Base-by-base conservation (phyloP, 192 early-diverging fungal genomes). In the Allomyces macrogynus region DNA sequence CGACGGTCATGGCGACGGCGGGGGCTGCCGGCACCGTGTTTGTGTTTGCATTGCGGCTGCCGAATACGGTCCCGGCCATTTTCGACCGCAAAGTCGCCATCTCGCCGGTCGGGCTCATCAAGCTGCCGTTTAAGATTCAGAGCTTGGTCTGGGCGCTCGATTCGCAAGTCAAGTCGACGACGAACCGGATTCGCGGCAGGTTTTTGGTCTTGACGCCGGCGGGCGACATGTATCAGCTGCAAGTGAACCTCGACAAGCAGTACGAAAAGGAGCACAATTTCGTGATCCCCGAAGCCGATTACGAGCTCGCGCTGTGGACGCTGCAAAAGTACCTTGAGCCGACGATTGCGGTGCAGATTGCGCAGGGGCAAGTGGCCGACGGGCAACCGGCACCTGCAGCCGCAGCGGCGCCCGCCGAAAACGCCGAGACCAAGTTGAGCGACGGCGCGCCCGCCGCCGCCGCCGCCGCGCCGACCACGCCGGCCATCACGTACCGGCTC, bases 11-110 rank as follows among this genome's bases (percentile, higher is more conserved):
- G 63, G 80, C 77, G 1, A 81, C 77, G 1, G 69, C 68, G 18
- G 73, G 76, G 16, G 66, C 64, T 10, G 81, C 84, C 68, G 42
- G 63, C 7, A 78, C 81, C 9, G 64, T 80, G 5, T 84, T 84
- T 67, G 70, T 84, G 32, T 84, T 83, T 67, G 32, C 32, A 8
- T 40, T 40, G 32, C 32, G 32, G 32, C 20, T 57, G 49, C 16
- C 20, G 12, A 14, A n/a, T 20, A n/a, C 20, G 16, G 20, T n/a
- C 49, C 16, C 16, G 16, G 49, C 20, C 5, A 57, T n/a, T n/a
- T 57, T 57, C 49, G 49, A 57, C 49, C 49, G 49, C 1, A 57
- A 57, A 14, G 3, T n/a, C 16, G 16, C 2, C 16, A 14, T 57
- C 20, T 14, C 20, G 16, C 49, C 49, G 2, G 49, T 57, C 16